These are phyloP conservation scores for Prunella vulgaris DNA, from an alignment of 257 asterid genomes.

Conservation along the genomic window DNA sequence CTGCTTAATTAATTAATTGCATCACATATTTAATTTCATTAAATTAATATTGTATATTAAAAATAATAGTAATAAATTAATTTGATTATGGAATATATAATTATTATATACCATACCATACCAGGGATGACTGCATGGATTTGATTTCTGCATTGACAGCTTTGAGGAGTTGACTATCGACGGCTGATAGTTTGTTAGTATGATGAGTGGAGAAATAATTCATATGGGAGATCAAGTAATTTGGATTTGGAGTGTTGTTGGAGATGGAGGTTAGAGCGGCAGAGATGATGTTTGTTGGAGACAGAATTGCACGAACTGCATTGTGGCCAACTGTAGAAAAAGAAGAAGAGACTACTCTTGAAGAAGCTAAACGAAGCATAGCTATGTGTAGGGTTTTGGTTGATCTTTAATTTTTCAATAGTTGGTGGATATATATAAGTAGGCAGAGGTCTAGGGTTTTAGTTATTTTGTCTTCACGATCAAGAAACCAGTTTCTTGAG, in stretches of 20 bases:
- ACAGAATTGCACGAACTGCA: background rate
- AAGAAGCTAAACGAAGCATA: constrained; percentile 2
- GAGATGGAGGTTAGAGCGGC: no score
- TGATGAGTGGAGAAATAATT: background rate
- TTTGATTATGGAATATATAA: no score
- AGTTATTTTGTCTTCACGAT: background rate
- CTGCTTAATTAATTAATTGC: no score
- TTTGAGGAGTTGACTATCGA: background rate
- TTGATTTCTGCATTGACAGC: background rate
- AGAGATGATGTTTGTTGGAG: background rate
- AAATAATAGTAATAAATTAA: no score
- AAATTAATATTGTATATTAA: no score
- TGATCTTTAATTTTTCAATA: background rate
- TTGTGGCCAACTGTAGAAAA: background rate
- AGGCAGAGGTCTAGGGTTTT: background rate
- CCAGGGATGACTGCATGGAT: background rate
- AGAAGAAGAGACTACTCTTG: background rate
- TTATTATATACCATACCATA: no score
- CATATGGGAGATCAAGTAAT: no score
- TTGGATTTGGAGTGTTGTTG: no score
- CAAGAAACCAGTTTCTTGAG: background rate
- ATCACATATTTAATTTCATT: no score
- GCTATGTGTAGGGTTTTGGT: background rate
- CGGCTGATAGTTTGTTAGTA: no score
- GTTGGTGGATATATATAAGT: background rate